Conservation (phyloP, 2,329 filamentous ascomycete genomes). For the Epichloe sylvatica region DNA sequence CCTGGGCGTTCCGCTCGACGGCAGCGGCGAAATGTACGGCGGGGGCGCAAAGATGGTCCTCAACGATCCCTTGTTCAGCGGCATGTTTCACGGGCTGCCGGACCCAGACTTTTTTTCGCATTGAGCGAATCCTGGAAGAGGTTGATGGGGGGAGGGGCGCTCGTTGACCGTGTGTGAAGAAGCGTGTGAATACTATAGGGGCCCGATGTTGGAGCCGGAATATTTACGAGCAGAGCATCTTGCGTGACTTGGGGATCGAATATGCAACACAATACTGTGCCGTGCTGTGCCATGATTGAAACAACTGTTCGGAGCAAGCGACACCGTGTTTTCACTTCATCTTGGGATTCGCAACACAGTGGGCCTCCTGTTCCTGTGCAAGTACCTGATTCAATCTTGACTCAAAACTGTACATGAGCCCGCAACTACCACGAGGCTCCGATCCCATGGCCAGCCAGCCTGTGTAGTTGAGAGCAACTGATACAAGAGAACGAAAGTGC, state of each 20-base stretch:
- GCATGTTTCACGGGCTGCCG: conserved; percentile 23
- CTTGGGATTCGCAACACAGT: too few relatives aligned
- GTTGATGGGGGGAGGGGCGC: too few relatives aligned
- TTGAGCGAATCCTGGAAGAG: conserved; percentile 6
- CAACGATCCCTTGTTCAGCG: conserved; percentile 27
- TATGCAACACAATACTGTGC: too few relatives aligned
- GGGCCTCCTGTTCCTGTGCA: too few relatives aligned
- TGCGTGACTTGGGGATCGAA: too few relatives aligned
- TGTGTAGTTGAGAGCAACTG: neutral
- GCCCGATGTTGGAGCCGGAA: too few relatives aligned
- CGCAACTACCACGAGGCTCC: neutral
- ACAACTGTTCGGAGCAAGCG: too few relatives aligned
- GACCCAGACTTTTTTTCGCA: conserved; percentile 22
- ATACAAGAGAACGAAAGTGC: neutral
- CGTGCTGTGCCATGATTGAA: too few relatives aligned
- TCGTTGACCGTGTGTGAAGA: too few relatives aligned
- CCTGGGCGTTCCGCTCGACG: conserved; percentile 14
- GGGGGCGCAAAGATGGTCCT: conserved; percentile 24
- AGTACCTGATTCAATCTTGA: conserved; percentile 1
- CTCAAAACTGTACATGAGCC: neutral
- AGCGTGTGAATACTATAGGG: too few relatives aligned
- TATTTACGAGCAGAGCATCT: too few relatives aligned
- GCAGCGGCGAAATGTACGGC: conserved; percentile 16
- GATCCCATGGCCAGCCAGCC: neutral
- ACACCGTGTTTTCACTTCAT: too few relatives aligned